Conservation (phyloP, 352 stramenopile species). For the Pythium guiyangense region DNA sequence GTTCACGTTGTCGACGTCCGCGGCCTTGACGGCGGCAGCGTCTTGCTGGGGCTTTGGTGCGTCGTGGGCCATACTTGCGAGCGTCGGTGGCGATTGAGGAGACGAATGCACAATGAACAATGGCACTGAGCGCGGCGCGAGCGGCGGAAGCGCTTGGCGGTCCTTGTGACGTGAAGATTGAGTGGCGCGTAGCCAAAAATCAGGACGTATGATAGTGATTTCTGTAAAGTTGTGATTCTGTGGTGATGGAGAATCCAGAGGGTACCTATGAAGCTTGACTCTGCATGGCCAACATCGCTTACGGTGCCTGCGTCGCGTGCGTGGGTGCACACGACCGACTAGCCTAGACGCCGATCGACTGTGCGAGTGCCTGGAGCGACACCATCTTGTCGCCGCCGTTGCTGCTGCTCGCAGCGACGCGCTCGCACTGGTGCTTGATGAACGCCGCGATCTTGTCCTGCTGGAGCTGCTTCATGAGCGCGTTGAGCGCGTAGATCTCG, state of each 20-base stretch:
- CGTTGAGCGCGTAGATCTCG: constrained; percentile 74
- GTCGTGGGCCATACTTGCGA: background rate
- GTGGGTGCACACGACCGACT: background rate
- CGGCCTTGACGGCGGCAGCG: background rate
- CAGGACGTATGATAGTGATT: too few relatives aligned
- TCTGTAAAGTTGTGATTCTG: too few relatives aligned
- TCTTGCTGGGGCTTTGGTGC: constrained; percentile 1
- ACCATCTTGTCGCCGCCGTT: background rate
- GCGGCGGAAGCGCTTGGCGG: too few relatives aligned
- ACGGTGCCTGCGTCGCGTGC: too few relatives aligned
- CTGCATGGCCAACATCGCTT: too few relatives aligned
- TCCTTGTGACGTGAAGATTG: background rate
- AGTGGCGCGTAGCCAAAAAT: background rate
- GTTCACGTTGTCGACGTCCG: background rate
- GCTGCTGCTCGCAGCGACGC: background rate
- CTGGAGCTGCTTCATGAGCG: constrained; percentile 53
- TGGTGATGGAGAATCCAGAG: too few relatives aligned
- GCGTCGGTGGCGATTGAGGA: background rate
- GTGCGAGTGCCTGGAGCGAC: constrained; percentile 4
- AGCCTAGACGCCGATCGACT: constrained; percentile 22
- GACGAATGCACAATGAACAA: background rate
- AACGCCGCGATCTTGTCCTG: constrained; percentile 57
- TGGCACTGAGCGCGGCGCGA: too few relatives aligned
- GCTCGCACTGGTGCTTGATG: constrained; percentile 34
- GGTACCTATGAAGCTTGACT: too few relatives aligned